phyloP scores from a whole-genome alignment of 2,329 filamentous ascomycete species.

The Fusarium compactum region DNA sequence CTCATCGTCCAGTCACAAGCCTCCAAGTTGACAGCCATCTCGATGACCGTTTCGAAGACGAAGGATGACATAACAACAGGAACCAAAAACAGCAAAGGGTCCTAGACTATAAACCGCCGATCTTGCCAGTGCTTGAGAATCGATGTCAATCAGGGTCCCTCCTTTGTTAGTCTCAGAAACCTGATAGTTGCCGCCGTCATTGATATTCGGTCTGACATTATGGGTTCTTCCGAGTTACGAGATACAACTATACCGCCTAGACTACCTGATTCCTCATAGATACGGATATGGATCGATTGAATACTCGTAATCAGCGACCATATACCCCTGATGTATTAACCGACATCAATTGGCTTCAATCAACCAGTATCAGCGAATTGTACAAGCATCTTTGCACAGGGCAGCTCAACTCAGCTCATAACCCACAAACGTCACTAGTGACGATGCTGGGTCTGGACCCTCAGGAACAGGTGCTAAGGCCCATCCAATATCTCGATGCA shows the following conservation, averaged over 20 bases:
- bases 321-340: background rate
- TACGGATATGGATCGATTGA: background rate
- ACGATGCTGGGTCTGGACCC: conserved; percentile 16
- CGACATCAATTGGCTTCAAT: background rate
- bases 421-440: conserved; percentile 22
- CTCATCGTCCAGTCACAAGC: background rate
- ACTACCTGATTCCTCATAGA: background rate
- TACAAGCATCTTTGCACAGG: background rate
- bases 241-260: background rate
- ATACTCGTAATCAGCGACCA: background rate
- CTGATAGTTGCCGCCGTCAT: conserved; percentile 25
- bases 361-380: background rate
- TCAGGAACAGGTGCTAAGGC: conserved; percentile 17
- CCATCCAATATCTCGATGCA: conserved; percentile 14
- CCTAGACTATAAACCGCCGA: conserved; percentile 15
- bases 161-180: background rate
- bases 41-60: background rate
- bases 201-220: conserved; percentile 10
- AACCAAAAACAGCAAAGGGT: conserved; percentile 6
- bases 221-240: background rate
- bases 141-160: conserved; percentile 37
- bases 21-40: background rate
- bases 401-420: conserved; percentile 5
- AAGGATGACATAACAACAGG: conserved; percentile 9
- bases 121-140: conserved; percentile 7